These are phyloP conservation scores for Coccomyxa sp. DNA, from an alignment of 139 green algal genomes.

Conservation along the genomic window DNA sequence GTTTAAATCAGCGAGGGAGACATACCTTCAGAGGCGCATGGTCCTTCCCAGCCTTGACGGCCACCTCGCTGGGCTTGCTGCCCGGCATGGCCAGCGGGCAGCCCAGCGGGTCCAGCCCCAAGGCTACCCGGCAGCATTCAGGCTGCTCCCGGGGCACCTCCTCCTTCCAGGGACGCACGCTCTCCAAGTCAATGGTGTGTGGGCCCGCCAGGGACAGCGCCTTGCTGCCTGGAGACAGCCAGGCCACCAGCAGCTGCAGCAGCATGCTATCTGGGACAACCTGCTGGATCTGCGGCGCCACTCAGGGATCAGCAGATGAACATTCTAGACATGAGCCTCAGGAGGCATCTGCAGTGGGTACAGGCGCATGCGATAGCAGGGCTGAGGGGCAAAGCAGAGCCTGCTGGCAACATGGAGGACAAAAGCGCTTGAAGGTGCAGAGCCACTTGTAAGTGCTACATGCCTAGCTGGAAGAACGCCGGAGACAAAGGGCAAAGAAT, in stretches of 20 bases:
- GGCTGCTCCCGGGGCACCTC: background rate
- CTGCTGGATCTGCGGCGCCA: slow-evolving; percentile 33
- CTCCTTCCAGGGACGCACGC: background rate
- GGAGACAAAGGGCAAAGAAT: too few species aligned
- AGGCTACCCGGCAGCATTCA: background rate
- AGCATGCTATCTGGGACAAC: slow-evolving; percentile 73
- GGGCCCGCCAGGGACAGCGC: background rate
- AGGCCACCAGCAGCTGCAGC: slow-evolving; percentile 70
- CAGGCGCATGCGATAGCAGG: too few species aligned
- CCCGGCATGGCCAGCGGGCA: background rate
- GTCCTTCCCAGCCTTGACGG: background rate
- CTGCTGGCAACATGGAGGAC: too few species aligned
- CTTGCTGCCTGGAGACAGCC: slow-evolving; percentile 46
- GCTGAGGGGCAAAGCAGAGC: too few species aligned
- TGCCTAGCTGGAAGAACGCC: too few species aligned
- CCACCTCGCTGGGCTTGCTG: background rate
- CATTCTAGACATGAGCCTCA: too few species aligned
- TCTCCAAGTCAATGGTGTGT: background rate
- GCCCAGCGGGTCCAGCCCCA: background rate
- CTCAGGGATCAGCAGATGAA: background rate
- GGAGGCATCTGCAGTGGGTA: too few species aligned
- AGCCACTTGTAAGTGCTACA: too few species aligned
- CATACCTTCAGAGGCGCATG: background rate
- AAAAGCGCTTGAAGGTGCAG: too few species aligned
- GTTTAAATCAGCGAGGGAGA: too few species aligned